Evolutionary conservation across 192 early-diverging fungal species (phyloP).

Genomic region (Phlyctochytrium bullatum): DNA sequence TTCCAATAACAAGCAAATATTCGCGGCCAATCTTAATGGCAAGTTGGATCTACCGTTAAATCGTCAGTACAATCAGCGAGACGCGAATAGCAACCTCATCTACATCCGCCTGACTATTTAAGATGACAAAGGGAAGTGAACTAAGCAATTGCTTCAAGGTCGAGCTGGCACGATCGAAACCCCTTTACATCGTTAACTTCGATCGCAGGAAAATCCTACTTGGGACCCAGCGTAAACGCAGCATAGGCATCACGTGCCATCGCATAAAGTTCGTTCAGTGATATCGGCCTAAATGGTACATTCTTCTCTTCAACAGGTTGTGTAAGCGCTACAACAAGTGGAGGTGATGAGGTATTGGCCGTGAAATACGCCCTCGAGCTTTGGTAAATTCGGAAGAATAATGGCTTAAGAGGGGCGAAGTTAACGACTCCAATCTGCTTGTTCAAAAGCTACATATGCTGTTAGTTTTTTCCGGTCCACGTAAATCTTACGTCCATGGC

Average conservation of each 20-base stretch:
- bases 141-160: conserved; percentile 75
- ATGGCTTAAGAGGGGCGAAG: conserved; percentile 88
- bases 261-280: conserved; percentile 54
- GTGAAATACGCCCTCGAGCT: conserved; percentile 67
- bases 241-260: conserved; percentile 86
- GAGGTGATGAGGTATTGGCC: conserved; percentile 56
- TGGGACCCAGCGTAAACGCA: conserved; percentile 68
- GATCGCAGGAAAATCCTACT: conserved; percentile 25
- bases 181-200: conserved; percentile 3
- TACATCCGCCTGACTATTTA: conserved; percentile 59
- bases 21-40: conserved; percentile 81
- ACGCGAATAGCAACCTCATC: conserved; percentile 68
- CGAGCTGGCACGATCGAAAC: background rate
- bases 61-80: background rate
- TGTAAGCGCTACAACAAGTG: conserved; percentile 67
- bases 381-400: conserved; percentile 83
- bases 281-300: conserved; percentile 63
- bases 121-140: conserved; percentile 73
- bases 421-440: conserved; percentile 88
- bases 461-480: background rate
- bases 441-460: conserved; percentile 67
- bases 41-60: conserved; percentile 45
- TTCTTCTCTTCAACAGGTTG: conserved; percentile 51
- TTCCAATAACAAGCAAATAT: conserved; percentile 83
- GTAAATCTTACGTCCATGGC: conserved; percentile 78